phyloP scores from a whole-genome alignment of 768 basidiomycete genomes.

The Cystofilobasidium capitatum region DNA sequence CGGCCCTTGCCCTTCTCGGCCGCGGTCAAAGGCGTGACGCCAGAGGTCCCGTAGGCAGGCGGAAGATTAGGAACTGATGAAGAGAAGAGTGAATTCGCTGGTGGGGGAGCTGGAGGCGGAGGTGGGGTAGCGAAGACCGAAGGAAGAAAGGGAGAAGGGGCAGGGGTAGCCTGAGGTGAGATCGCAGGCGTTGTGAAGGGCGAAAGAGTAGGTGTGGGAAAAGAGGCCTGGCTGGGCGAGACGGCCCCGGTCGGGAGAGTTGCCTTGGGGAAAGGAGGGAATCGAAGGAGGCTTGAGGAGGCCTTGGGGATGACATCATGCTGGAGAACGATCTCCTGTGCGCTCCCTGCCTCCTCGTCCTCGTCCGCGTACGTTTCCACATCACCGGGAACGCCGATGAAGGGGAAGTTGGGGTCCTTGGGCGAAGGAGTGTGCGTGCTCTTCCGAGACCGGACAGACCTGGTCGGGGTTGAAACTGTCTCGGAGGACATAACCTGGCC shows the following conservation, averaged over 20 bases:
- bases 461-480: background rate
- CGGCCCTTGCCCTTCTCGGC: background rate
- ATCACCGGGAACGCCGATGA: background rate
- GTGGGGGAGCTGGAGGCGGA: background rate
- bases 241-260: background rate
- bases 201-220: background rate
- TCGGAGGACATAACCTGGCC: background rate
- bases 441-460: background rate
- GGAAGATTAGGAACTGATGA: background rate
- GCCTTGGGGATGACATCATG: no score
- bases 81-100: background rate
- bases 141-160: background rate
- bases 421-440: background rate
- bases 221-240: background rate
- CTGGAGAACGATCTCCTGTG: background rate
- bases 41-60: no score
- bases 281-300: constrained; percentile 7
- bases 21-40: background rate
- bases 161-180: background rate
- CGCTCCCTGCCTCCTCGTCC: background rate
- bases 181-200: background rate
- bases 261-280: background rate
- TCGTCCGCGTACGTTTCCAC: background rate
- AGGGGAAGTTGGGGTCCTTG: background rate
- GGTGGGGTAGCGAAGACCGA: background rate